phyloP scores from a whole-genome alignment of 2,329 filamentous ascomycete species.

The Colletotrichum sp. region DNA sequence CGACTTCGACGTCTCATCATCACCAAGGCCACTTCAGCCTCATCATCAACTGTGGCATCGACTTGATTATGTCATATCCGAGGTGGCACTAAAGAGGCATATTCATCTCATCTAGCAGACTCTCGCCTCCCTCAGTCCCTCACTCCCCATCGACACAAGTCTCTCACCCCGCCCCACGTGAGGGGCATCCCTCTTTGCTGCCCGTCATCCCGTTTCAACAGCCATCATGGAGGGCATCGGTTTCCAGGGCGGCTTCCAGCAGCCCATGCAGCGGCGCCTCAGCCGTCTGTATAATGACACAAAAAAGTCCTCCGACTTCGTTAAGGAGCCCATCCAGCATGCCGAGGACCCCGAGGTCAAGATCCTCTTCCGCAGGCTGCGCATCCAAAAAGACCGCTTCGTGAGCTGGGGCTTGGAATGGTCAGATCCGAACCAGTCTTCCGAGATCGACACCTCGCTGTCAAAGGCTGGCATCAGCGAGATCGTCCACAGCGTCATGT shows the following conservation, averaged over 20 bases:
- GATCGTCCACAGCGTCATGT: constrained; percentile 79
- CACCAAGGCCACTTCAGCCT: background rate
- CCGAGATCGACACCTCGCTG: constrained; percentile 73
- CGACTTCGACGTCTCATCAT: background rate
- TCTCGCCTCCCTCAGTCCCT: background rate
- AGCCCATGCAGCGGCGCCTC: constrained; percentile 66
- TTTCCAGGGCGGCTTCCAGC: constrained; percentile 56
- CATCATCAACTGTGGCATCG: background rate
- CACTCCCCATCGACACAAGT: background rate
- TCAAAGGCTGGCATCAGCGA: constrained; percentile 79
- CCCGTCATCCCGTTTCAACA: background rate
- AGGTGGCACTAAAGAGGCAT: background rate
- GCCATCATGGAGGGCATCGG: constrained; percentile 55
- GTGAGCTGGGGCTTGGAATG: constrained; percentile 83
- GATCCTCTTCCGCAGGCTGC: constrained; percentile 75
- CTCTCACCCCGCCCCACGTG: background rate
- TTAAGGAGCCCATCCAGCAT: constrained; percentile 68
- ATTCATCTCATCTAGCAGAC: background rate
- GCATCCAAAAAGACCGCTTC: constrained; percentile 80
- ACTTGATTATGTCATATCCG: background rate
- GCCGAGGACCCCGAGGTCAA: constrained; percentile 73
- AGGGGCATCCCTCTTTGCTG: constrained; percentile 8
- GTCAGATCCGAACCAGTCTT: constrained; percentile 72
- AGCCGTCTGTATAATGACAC: constrained; percentile 82
- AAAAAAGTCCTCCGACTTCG: constrained; percentile 78